Conservation (phyloP, 352 stramenopile species). For the Discostella stelligera region DNA sequence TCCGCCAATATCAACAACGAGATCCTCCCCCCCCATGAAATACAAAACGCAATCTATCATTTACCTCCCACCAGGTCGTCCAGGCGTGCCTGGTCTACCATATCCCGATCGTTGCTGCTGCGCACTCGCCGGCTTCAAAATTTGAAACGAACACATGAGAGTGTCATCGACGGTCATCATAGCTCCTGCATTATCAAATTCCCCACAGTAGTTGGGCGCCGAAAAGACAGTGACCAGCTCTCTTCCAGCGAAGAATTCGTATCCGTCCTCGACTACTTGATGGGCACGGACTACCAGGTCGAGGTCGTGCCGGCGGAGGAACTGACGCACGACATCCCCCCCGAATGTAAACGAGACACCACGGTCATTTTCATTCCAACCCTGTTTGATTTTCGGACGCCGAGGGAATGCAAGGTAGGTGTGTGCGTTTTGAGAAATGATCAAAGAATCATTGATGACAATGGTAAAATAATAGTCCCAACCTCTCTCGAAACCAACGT, state of each 20-base stretch:
- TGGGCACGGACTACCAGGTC: slow-evolving; percentile 97
- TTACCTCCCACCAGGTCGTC: slow-evolving; percentile 43
- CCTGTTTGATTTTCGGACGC: too few species aligned
- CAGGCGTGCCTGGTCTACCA: slow-evolving; percentile 48
- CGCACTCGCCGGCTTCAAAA: slow-evolving; percentile 68
- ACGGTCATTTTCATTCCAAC: slow-evolving; percentile 95
- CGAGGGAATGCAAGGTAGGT: not conserved
- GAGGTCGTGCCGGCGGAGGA: slow-evolving; percentile 94
- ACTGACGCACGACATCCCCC: slow-evolving; percentile 95
- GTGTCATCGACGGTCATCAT: slow-evolving; percentile 87
- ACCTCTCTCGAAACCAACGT: slow-evolving; percentile 47
- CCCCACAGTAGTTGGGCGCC: slow-evolving; percentile 81
- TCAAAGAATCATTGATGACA: too few species aligned
- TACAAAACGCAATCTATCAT: not conserved
- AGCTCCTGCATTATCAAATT: slow-evolving; percentile 85
- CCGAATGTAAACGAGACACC: slow-evolving; percentile 99
- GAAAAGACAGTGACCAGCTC: slow-evolving; percentile 90
- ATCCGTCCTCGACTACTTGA: slow-evolving; percentile 92
- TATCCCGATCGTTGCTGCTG: slow-evolving; percentile 55
- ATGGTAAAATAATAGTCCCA: too few species aligned
- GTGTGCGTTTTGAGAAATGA: not conserved
- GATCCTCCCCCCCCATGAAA: not conserved
- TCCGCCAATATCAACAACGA: not conserved
- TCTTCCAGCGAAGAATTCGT: slow-evolving; percentile 86
- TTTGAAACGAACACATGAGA: slow-evolving; percentile 86